Conservation (phyloP, 495 filamentous ascomycete genomes). For the Rostrohypoxylon terebratum region DNA sequence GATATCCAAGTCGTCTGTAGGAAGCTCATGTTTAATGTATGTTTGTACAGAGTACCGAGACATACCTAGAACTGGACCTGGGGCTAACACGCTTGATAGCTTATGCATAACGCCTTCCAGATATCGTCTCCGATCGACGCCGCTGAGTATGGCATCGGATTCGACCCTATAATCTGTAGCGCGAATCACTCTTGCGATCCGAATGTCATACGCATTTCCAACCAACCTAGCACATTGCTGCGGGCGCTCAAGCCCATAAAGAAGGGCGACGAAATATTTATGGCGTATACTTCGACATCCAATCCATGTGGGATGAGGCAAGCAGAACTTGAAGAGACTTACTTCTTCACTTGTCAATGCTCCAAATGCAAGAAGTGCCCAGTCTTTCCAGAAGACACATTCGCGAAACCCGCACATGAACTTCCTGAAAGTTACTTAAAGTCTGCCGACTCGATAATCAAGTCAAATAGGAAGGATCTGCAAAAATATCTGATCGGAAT, state of each 20-base stretch:
- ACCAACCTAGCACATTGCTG: constrained; percentile 26
- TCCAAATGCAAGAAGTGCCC: neutral
- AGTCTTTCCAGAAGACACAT: neutral
- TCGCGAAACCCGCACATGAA: neutral
- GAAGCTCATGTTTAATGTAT: neutral
- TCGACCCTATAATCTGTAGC: constrained; percentile 35
- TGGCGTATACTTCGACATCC: constrained; percentile 29
- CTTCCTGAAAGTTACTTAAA: neutral
- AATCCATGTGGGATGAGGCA: constrained; percentile 30
- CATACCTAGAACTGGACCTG: neutral
- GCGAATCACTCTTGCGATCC: constrained; percentile 42
- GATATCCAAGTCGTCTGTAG: neutral
- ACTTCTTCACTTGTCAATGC: constrained; percentile 22
- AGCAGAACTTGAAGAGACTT: constrained; percentile 16
- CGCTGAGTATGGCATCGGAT: constrained; percentile 13
- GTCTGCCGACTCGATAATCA: neutral
- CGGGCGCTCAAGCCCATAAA: constrained; percentile 37
- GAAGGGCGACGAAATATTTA: constrained; percentile 36
- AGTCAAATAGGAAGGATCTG: neutral
- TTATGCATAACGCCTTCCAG: neutral
- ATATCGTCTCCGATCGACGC: neutral
- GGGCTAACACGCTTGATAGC: neutral
- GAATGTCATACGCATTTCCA: constrained; percentile 25
- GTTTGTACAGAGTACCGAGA: too few relatives aligned
- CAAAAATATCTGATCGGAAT: neutral